Evolutionary conservation across 108 stramenopile species (phyloP), one percentile per base, ranked within the genome.

Genomic region (Nitzschia palea): DNA sequence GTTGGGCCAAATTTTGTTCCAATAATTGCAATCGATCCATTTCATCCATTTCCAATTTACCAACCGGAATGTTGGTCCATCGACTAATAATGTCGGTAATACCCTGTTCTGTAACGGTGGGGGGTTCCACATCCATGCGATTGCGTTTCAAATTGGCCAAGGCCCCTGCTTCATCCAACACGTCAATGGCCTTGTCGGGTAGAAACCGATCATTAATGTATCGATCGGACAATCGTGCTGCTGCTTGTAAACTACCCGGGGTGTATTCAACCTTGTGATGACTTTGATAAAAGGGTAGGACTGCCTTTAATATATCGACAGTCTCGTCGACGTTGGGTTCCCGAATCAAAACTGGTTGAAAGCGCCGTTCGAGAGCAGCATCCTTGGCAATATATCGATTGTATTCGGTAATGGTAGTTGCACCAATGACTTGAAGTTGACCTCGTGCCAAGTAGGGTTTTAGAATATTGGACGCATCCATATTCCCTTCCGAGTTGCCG

Each of bases 391-490:
- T 94, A 73, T 96, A 83, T 54, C 90, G 69, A n/a, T 91, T 77
- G 77, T 99, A 99, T 59, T 99, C 98, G 29, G 94, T 92, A 18
- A 96, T 48, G 0, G 98, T 99, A 3, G 98, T 99, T 25, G 98
- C 98, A 17, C 98, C 98, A 51, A 99, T 91, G 89, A 97, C 94
- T 4, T 93, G 83, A 1, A 99, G 85, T 68, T 98, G 96, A n/a
- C 97, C 97, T 12, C 97, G 83, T 25, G 98, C 98, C 3, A 99
- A 73, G 88, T 94, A 89, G 0, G 98, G 98, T 68, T 99, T 99
- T 30, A 99, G 82, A 23, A 99, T 77, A 65, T 99, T 99, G 36
- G 94, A 91, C 0, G 98, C 98, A 70, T 99, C 98, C 96, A 98
- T 96, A 23, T 95, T 86, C 32, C 97, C 98, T 36, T 93, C 93